Conservation (phyloP, 169 alveolate species). For the Hepatocystis sp. region DNA sequence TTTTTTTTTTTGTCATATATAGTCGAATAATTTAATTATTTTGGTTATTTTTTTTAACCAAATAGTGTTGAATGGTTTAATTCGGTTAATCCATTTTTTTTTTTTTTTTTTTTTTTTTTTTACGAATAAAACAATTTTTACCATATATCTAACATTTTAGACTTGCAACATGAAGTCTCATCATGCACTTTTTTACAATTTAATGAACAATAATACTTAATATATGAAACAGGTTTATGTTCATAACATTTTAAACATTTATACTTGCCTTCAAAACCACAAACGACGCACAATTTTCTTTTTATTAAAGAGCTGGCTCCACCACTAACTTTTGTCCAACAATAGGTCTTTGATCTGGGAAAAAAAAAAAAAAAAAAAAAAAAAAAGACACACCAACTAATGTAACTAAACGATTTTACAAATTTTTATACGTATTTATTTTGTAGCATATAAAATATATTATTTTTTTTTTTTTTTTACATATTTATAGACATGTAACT, state of each 20-base stretch:
- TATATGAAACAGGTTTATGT: conserved; percentile 74
- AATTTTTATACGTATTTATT: too few relatives aligned
- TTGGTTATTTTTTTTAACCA: too few relatives aligned
- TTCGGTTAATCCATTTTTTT: too few relatives aligned
- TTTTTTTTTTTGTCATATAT: too few relatives aligned
- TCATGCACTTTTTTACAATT: conserved; percentile 84
- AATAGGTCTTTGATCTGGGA: conserved; percentile 77
- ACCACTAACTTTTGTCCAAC: conserved; percentile 84
- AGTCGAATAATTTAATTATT: too few relatives aligned
- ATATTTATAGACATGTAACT: too few relatives aligned
- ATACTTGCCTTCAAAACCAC: conserved; percentile 85
- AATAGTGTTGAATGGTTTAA: too few relatives aligned
- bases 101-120: conserved; percentile 2
- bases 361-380: conserved; percentile 1
- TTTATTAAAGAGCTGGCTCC: conserved; percentile 76
- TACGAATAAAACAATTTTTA: not conserved
- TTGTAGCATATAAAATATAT: too few relatives aligned
- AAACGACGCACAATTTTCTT: conserved; percentile 82
- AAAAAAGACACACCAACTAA: too few relatives aligned
- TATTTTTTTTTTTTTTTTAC: too few relatives aligned
- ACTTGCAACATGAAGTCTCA: conserved; percentile 83
- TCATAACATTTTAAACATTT: conserved; percentile 83
- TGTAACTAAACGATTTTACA: too few relatives aligned
- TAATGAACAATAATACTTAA: conserved; percentile 81
- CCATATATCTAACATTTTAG: conserved; percentile 70